phyloP scores from a whole-genome alignment of 2,329 filamentous ascomycete genomes.

The Neodidymelliopsis sp. region DNA sequence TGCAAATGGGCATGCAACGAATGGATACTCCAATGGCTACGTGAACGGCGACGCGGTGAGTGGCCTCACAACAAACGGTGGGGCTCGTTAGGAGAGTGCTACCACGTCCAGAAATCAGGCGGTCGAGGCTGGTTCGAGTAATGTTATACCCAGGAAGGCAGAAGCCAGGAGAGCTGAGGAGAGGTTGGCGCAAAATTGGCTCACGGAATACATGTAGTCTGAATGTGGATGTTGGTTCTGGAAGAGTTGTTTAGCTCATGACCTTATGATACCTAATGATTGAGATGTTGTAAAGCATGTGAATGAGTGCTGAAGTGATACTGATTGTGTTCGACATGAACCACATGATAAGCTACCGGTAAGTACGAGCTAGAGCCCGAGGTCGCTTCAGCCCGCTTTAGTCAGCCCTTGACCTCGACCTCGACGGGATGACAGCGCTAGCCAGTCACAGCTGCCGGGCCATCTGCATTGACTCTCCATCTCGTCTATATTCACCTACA shows the following conservation, averaged over 20 bases:
- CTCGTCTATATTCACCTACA: not conserved
- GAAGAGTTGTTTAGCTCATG: not conserved
- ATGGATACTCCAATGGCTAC: slow-evolving; percentile 15
- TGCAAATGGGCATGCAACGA: slow-evolving; percentile 8
- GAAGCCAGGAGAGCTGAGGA: not conserved
- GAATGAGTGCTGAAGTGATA: too few relatives aligned
- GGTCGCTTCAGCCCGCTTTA: slow-evolving; percentile 1
- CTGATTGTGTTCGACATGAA: too few relatives aligned
- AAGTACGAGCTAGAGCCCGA: too few relatives aligned
- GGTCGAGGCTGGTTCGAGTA: not conserved
- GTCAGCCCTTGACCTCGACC: not conserved
- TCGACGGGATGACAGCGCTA: not conserved
- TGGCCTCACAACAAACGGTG: slow-evolving; percentile 12
- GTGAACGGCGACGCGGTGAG: slow-evolving; percentile 14
- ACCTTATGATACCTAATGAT: slow-evolving; percentile 6
- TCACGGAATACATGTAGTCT: slow-evolving; percentile 2
- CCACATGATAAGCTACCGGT: too few relatives aligned
- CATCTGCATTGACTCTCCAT: too few relatives aligned
- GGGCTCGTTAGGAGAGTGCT: slow-evolving; percentile 1
- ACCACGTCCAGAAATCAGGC: not conserved
- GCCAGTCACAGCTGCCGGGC: not conserved
- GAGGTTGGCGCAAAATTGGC: not conserved
- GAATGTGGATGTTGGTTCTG: not conserved
- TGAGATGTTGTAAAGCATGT: not conserved
- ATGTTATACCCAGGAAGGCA: not conserved